A percentile compares a stretch with the other conserved stretches of the same genome.
Evolutionary conservation across 192 early-diverging fungal species (phyloP).

Genomic region (Backusella circina): DNA sequence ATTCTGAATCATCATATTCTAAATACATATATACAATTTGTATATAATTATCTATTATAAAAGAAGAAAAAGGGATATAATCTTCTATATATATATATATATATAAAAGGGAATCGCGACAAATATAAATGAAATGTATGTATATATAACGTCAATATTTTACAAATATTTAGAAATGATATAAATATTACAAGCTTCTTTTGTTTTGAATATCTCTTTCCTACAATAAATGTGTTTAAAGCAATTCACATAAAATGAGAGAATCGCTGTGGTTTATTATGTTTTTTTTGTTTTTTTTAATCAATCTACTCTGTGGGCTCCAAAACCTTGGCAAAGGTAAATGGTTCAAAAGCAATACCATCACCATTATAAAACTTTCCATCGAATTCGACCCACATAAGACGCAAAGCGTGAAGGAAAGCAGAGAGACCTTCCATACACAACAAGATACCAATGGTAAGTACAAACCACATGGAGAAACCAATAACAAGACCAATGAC

Average conservation of each 20-base stretch:
- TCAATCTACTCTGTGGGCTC: slow-evolving; percentile 10
- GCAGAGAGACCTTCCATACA: slow-evolving; percentile 88
- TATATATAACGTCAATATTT: too few species aligned
- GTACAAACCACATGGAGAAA: slow-evolving; percentile 84
- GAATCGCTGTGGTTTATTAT: too few species aligned
- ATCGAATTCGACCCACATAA: slow-evolving; percentile 98
- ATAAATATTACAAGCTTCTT: too few species aligned
- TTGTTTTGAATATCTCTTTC: too few species aligned
- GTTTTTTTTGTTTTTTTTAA: too few species aligned
- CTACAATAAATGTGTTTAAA: background rate
- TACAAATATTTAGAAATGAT: too few species aligned
- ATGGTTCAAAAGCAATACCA: slow-evolving; percentile 91
- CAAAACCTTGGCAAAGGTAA: slow-evolving; percentile 61
- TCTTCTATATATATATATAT: background rate
- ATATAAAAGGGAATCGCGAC: too few species aligned
- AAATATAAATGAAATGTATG: too few species aligned
- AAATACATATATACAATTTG: background rate
- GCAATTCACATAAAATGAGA: too few species aligned
- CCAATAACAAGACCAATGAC: slow-evolving; percentile 73
- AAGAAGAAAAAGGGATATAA: background rate
- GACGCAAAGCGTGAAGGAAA: slow-evolving; percentile 87
- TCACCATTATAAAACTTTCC: slow-evolving; percentile 94
- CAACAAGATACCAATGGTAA: slow-evolving; percentile 78
- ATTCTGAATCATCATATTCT: background rate
- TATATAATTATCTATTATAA: background rate